A percentile compares a stretch with the other conserved stretches of the same genome.
Evolutionary conservation across 257 asterid genomes (phyloP).

Genomic region (Solanum pinnatisectum): DNA sequence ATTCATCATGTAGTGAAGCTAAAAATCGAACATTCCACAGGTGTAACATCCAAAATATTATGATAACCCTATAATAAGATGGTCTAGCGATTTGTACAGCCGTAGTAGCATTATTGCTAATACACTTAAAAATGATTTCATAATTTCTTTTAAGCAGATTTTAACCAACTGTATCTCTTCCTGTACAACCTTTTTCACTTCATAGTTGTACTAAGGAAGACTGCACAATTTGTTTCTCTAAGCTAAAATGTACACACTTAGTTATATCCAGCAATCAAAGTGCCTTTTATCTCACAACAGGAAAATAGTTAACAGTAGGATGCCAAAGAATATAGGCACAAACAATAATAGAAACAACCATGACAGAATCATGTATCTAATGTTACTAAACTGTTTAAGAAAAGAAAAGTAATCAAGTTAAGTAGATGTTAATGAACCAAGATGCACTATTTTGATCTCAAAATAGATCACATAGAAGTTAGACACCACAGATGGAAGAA

Average conservation of each 20-base stretch:
- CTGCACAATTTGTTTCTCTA: not conserved
- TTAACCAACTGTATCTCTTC: not conserved
- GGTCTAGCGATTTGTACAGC: not conserved
- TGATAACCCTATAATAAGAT: not conserved
- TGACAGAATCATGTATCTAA: not conserved
- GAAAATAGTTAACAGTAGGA: not conserved
- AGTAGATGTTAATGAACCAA: not conserved
- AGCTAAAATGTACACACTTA: not conserved
- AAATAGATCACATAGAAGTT: not conserved
- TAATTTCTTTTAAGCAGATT: not conserved
- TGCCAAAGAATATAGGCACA: not conserved
- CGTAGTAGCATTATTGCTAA: not conserved
- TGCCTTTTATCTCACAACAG: not conserved
- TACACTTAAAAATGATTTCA: not conserved
- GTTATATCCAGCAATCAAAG: not conserved
- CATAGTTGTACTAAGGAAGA: not conserved
- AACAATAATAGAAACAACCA: not conserved
- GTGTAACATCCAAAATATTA: not conserved
- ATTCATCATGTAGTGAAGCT: not conserved
- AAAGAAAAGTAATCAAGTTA: not conserved
- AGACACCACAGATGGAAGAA: not conserved
- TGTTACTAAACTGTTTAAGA: not conserved
- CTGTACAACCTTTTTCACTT: not conserved
- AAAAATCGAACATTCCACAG: not conserved
- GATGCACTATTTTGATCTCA: not conserved